A percentile compares a stretch with the other conserved stretches of the same genome.
phyloP scores from a whole-genome alignment of 352 stramenopile species.

The Thraustochytrium sp. region DNA sequence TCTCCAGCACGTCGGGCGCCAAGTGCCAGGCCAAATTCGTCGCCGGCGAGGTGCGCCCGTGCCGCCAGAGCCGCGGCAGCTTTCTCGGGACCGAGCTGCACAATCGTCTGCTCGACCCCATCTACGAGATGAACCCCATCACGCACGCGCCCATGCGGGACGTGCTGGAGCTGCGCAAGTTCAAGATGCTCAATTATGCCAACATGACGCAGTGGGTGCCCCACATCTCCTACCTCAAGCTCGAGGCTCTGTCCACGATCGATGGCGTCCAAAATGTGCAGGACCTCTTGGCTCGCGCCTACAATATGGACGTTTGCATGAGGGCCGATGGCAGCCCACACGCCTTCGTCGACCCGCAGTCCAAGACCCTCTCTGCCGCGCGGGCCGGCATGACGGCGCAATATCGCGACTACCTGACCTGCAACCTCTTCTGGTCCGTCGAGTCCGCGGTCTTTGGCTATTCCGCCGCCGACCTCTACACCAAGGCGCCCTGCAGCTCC shows the following conservation, averaged over 20 bases:
- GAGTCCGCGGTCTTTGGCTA: slow-evolving; percentile 24
- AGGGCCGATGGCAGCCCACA: neutral
- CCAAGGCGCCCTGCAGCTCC: neutral
- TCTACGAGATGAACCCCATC: slow-evolving; percentile 36
- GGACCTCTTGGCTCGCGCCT: neutral
- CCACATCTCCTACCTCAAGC: slow-evolving; percentile 27
- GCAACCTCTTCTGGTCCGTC: slow-evolving; percentile 30
- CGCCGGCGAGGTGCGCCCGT: slow-evolving; percentile 23
- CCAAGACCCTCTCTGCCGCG: neutral
- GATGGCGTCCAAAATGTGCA: neutral
- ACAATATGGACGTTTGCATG: slow-evolving; percentile 6
- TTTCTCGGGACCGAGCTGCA: neutral
- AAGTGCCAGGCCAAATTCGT: slow-evolving; percentile 39
- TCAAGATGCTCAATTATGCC: slow-evolving; percentile 44
- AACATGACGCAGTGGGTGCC: slow-evolving; percentile 43
- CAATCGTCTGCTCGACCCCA: neutral
- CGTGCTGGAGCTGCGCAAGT: slow-evolving; percentile 27
- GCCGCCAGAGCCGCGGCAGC: neutral
- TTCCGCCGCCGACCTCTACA: neutral
- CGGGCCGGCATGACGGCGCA: neutral
- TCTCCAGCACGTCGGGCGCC: neutral
- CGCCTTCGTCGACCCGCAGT: neutral
- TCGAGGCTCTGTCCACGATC: neutral
- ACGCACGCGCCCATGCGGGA: neutral
- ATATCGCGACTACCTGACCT: slow-evolving; percentile 8